Conservation (phyloP, 768 basidiomycete species). For the Leccinum boreale region DNA sequence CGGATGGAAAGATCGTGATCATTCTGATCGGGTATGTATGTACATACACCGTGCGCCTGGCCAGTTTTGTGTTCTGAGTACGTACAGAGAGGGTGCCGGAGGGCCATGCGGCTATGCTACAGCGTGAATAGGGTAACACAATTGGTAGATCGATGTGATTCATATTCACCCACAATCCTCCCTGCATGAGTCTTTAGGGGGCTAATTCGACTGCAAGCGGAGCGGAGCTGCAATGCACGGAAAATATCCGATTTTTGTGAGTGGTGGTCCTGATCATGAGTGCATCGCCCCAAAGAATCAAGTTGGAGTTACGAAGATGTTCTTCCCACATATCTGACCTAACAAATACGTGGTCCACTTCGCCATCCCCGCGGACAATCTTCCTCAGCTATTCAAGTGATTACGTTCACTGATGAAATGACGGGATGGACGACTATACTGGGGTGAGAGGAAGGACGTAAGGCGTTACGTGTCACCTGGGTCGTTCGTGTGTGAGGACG, state of each 20-base stretch:
- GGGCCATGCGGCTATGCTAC: slow-evolving; percentile 2
- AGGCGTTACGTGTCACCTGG: slow-evolving; percentile 14
- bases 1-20: slow-evolving; percentile 9
- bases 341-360: slow-evolving; percentile 15
- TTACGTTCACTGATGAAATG: slow-evolving; percentile 19
- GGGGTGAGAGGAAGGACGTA: slow-evolving; percentile 9
- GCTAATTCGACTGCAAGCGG: slow-evolving; percentile 1
- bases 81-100: neutral
- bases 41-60: neutral
- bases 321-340: slow-evolving; percentile 25
- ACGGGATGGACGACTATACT: slow-evolving; percentile 13
- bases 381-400: slow-evolving; percentile 1
- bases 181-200: slow-evolving; percentile 6
- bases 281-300: neutral
- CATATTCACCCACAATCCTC: slow-evolving; percentile 6
- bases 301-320: neutral
- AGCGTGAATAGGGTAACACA: slow-evolving; percentile 3
- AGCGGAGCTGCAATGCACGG: neutral
- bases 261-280: neutral
- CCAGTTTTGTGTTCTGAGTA: slow-evolving; percentile 9
- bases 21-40: neutral
- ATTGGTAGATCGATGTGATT: slow-evolving; percentile 13
- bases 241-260: neutral
- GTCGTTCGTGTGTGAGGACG: slow-evolving; percentile 6
- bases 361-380: slow-evolving; percentile 23